phyloP scores from a whole-genome alignment of 768 basidiomycete genomes.

The Russula earlei region DNA sequence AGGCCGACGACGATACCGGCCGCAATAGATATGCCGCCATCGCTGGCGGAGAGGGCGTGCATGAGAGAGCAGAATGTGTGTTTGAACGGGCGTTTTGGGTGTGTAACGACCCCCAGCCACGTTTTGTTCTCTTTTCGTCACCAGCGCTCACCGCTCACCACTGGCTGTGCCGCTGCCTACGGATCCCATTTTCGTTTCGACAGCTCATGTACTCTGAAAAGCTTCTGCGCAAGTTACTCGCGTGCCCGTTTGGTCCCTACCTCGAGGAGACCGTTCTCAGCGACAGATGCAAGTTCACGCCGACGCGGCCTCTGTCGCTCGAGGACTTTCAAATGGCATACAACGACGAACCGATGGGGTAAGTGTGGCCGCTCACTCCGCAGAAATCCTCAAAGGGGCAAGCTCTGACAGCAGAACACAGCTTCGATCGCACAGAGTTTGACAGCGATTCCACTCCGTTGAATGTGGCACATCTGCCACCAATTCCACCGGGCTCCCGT shows the following conservation, averaged over 20 bases:
- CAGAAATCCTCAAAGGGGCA: neutral
- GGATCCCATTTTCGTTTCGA: no score
- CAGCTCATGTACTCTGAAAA: neutral
- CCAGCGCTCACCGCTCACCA: no score
- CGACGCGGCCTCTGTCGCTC: neutral
- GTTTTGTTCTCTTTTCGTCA: neutral
- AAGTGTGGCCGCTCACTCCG: neutral
- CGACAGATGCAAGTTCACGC: conserved; percentile 13
- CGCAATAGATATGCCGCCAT: conserved; percentile 32
- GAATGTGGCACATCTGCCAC: neutral
- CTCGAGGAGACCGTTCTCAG: conserved; percentile 25
- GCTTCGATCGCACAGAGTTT: conserved; percentile 14
- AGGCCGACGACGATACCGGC: conserved; percentile 51
- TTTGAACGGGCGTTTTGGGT: neutral
- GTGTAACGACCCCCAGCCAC: neutral
- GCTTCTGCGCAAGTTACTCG: conserved; percentile 7
- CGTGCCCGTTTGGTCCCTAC: conserved; percentile 28
- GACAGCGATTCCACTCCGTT: neutral
- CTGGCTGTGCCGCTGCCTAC: no score
- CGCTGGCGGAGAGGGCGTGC: conserved; percentile 19
- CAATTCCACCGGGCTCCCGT: neutral
- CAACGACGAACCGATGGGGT: conserved; percentile 10
- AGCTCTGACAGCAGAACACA: neutral
- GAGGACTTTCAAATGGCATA: conserved; percentile 7
- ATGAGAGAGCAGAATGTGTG: conserved; percentile 13